These are phyloP conservation scores for Elongisporangium senticosum DNA, from an alignment of 352 stramenopile species.

Conservation along the genomic window DNA sequence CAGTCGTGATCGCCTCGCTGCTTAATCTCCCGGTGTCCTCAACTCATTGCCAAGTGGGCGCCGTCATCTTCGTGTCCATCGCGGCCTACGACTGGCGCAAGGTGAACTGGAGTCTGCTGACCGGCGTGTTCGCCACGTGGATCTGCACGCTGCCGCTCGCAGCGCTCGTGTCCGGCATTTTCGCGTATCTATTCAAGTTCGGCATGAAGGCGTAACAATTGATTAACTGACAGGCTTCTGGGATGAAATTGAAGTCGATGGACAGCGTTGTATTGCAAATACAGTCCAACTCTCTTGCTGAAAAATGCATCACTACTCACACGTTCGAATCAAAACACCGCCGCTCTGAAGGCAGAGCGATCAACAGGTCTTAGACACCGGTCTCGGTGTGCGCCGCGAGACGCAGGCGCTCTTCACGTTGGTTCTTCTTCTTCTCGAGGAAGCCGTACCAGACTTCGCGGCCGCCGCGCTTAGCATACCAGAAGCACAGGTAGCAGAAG, in stretches of 20 bases:
- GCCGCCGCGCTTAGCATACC: constrained; percentile 34
- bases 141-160: constrained; percentile 22
- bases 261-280: no score
- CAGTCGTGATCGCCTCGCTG: constrained; percentile 43
- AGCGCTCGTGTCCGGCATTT: constrained; percentile 10
- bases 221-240: no score
- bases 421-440: constrained; percentile 32
- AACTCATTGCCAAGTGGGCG: constrained; percentile 62
- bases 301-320: no score
- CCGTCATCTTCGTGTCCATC: constrained; percentile 39
- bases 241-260: no score
- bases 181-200: not conserved
- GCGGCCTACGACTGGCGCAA: constrained; percentile 15
- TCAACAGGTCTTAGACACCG: no score
- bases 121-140: constrained; percentile 16
- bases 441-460: constrained; percentile 31
- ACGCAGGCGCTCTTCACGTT: constrained; percentile 15
- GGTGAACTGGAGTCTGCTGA: constrained; percentile 20
- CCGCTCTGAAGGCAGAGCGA: no score
- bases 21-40: constrained; percentile 44
- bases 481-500: constrained; percentile 13
- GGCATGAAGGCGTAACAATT: no score
- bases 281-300: no score
- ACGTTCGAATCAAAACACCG: no score
- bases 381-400: no score